Conservation (phyloP, 1,284 basidiomycete species). For the Inonotus obliquus region DNA sequence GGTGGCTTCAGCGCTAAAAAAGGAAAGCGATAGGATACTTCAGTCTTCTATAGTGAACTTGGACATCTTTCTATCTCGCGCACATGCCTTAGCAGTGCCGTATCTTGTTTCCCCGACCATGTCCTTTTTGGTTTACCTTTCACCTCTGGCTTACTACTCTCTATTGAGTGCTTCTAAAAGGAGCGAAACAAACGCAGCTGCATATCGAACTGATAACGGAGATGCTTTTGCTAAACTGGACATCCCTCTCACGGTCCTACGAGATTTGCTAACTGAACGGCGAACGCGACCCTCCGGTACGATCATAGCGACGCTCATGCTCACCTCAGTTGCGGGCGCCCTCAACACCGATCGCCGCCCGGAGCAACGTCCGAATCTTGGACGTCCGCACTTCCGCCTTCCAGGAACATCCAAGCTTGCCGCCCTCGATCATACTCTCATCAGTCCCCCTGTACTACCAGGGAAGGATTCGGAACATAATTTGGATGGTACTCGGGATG, state of each 20-base stretch:
- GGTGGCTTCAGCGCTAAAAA: background rate
- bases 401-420: constrained; percentile 11
- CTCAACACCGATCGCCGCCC: constrained; percentile 17
- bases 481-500: constrained; percentile 30
- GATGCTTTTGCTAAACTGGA: constrained; percentile 38
- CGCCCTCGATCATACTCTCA: constrained; percentile 10
- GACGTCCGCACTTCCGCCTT: constrained; percentile 22
- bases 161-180: constrained; percentile 39
- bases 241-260: constrained; percentile 46
- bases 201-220: constrained; percentile 16
- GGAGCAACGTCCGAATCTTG: constrained; percentile 21
- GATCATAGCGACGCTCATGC: constrained; percentile 52
- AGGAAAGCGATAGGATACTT: background rate
- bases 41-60: constrained; percentile 40
- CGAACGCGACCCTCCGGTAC: constrained; percentile 39
- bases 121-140: constrained; percentile 65
- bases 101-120: constrained; percentile 63
- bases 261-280: constrained; percentile 36
- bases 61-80: constrained; percentile 62
- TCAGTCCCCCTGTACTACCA: constrained; percentile 31
- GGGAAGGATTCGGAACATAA: constrained; percentile 28
- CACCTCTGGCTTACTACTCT: constrained; percentile 62
- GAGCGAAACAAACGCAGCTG: background rate
- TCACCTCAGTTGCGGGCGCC: constrained; percentile 33
- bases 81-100: constrained; percentile 61